Percentiles rank a stretch among this genome's conserved stretches.
phyloP scores from a whole-genome alignment of 352 stramenopile genomes.

The Pythium aphanidermatum region DNA sequence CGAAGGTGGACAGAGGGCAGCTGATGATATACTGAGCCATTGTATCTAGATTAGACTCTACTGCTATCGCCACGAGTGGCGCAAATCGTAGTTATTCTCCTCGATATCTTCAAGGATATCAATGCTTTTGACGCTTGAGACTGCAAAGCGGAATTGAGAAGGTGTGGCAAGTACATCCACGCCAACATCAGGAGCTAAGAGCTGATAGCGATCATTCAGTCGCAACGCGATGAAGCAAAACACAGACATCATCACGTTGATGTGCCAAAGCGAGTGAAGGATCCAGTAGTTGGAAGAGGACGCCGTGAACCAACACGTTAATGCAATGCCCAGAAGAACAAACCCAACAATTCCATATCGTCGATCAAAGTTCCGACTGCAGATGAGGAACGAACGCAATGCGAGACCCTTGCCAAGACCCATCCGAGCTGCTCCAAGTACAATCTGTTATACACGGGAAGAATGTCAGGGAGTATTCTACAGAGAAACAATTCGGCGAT shows the following conservation, averaged over 20 bases:
- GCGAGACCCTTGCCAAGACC: conserved; percentile 14
- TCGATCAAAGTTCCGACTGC: conserved; percentile 31
- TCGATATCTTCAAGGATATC: conserved; percentile 19
- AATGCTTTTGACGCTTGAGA: conserved; percentile 20
- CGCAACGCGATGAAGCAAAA: conserved; percentile 24
- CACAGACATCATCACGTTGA: conserved; percentile 23
- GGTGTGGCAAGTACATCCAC: conserved; percentile 28
- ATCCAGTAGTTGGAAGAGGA: conserved; percentile 29
- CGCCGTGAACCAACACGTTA: conserved; percentile 25
- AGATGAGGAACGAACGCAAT: conserved; percentile 19
- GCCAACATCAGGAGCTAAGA: conserved; percentile 17
- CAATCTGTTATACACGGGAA: too few species aligned
- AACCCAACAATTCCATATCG: conserved; percentile 20
- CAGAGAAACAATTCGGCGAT: neutral
- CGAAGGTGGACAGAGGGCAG: neutral
- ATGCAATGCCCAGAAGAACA: conserved; percentile 13
- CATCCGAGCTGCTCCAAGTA: conserved; percentile 16
- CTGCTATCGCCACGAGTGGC: neutral
- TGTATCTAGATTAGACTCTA: too few species aligned
- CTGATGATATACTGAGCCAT: too few species aligned
- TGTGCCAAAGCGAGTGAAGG: conserved; percentile 32
- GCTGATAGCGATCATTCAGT: conserved; percentile 28
- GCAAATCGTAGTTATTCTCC: conserved; percentile 4
- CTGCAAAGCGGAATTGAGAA: conserved; percentile 15
- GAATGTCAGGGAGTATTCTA: too few species aligned